Percentiles rank a stretch among this genome's conserved stretches.
Evolutionary conservation across 169 alveolate genomes (phyloP).

Genomic region (Amoebophrya sp.): DNA sequence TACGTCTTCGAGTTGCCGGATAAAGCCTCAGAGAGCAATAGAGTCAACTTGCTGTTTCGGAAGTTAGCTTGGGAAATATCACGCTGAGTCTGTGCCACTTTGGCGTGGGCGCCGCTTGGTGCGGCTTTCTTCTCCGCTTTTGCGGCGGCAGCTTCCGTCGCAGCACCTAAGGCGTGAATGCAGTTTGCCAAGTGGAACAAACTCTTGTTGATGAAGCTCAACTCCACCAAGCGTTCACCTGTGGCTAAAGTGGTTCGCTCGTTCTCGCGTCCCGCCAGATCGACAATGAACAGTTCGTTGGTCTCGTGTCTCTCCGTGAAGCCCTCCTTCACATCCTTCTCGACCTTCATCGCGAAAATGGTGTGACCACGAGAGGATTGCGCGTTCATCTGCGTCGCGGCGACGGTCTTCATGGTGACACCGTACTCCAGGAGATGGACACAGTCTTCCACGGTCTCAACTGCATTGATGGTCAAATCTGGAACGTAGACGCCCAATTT

Average conservation of each 20-base stretch:
- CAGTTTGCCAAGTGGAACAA: constrained; percentile 48
- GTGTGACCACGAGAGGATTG: constrained; percentile 50
- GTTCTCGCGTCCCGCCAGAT: constrained; percentile 49
- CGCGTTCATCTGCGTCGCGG: constrained; percentile 49
- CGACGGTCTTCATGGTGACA: constrained; percentile 45
- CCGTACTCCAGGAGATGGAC: constrained; percentile 30
- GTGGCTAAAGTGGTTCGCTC: constrained; percentile 40
- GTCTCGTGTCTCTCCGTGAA: constrained; percentile 37
- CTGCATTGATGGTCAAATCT: constrained; percentile 28
- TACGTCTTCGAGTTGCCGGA: constrained; percentile 71
- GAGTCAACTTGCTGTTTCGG: constrained; percentile 78
- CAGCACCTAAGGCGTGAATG: constrained; percentile 41
- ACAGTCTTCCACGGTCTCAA: not conserved
- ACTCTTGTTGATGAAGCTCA: constrained; percentile 48
- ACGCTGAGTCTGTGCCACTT: constrained; percentile 7
- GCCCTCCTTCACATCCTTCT: constrained; percentile 31
- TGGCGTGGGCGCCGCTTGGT: constrained; percentile 52
- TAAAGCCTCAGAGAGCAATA: constrained; percentile 68
- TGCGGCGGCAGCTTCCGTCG: not conserved
- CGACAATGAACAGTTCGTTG: constrained; percentile 43
- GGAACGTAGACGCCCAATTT: constrained; percentile 44
- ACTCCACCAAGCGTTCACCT: constrained; percentile 50
- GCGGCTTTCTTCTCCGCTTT: not conserved
- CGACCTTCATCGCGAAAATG: constrained; percentile 40
- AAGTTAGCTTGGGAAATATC: constrained; percentile 41